Percentiles rank a stretch among this genome's conserved stretches.
phyloP scores from a whole-genome alignment of 2,329 filamentous ascomycete species.

The Penicillium sp. region DNA sequence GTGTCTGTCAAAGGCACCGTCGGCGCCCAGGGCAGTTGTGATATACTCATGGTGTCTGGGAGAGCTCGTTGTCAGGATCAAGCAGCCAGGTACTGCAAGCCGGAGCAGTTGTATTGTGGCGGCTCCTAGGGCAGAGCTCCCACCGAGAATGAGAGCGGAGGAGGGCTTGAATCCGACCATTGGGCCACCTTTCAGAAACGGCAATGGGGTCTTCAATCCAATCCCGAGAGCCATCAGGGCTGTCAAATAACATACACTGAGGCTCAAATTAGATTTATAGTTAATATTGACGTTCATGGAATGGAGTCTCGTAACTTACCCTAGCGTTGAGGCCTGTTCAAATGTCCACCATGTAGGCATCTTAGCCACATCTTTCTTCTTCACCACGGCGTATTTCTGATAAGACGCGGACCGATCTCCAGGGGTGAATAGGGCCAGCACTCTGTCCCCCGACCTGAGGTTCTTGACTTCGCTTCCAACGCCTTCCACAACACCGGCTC shows the following conservation, averaged over 20 bases:
- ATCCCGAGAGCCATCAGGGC: slow-evolving; percentile 10
- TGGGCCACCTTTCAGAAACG: slow-evolving; percentile 26
- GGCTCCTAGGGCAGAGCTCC: slow-evolving; percentile 34
- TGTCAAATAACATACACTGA: slow-evolving; percentile 9
- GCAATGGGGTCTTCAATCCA: slow-evolving; percentile 3
- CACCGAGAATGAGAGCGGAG: slow-evolving; percentile 39
- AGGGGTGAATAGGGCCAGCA: slow-evolving; percentile 1
- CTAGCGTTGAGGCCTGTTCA: slow-evolving; percentile 6
- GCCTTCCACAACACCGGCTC: slow-evolving; percentile 35
- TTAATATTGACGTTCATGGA: too few relatives aligned
- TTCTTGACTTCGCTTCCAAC: slow-evolving; percentile 30
- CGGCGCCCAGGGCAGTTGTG: neutral
- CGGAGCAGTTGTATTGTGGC: slow-evolving; percentile 39
- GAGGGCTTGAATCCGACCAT: slow-evolving; percentile 8
- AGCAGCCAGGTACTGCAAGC: slow-evolving; percentile 27
- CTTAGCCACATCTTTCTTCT: slow-evolving; percentile 3
- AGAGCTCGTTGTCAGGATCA: slow-evolving; percentile 36
- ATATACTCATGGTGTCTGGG: slow-evolving; percentile 2
- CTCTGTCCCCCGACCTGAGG: neutral
- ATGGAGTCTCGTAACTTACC: too few relatives aligned
- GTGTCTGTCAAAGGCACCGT: slow-evolving; percentile 1
- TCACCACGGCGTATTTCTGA: slow-evolving; percentile 2
- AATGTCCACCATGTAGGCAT: slow-evolving; percentile 3
- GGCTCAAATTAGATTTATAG: too few relatives aligned
- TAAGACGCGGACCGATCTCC: slow-evolving; percentile 6